phyloP scores from a whole-genome alignment of 192 early-diverging fungal genomes.

The Piromyces finnis region DNA sequence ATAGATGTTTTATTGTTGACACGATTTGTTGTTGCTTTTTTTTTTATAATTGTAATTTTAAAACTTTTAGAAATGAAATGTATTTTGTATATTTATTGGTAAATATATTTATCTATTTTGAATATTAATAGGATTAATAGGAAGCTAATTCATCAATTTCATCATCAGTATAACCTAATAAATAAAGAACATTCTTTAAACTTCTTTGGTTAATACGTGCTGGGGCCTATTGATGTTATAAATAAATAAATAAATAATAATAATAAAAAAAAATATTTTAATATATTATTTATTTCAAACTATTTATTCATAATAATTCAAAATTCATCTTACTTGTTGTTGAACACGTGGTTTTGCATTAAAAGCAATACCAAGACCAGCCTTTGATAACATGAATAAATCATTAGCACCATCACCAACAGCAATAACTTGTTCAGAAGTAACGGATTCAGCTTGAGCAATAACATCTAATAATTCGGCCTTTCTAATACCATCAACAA shows the following conservation, averaged over 20 bases:
- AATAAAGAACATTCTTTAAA: conserved; percentile 68
- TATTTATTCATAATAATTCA: too few species aligned
- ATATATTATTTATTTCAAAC: neutral
- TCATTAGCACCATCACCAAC: conserved; percentile 98
- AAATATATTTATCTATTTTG: too few species aligned
- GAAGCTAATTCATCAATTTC: conserved; percentile 14
- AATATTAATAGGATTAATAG: neutral
- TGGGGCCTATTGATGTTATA: conserved; percentile 27
- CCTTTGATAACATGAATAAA: conserved; percentile 79
- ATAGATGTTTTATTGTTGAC: too few species aligned
- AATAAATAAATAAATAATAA: neutral
- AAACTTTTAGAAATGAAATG: too few species aligned
- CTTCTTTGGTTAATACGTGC: conserved; percentile 88
- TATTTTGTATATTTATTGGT: too few species aligned
- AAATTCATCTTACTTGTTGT: conserved; percentile 32
- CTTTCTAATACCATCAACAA: conserved; percentile 83
- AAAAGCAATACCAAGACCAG: conserved; percentile 91
- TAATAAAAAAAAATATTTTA: neutral
- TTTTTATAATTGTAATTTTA: too few species aligned
- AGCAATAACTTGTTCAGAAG: conserved; percentile 82
- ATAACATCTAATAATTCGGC: conserved; percentile 90
- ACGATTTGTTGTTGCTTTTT: neutral
- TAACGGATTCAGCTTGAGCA: conserved; percentile 77
- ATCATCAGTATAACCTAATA: conserved; percentile 73
- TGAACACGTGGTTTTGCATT: conserved; percentile 97